A percentile compares a stretch with the other conserved stretches of the same genome.
phyloP scores from a whole-genome alignment of 2,329 filamentous ascomycete genomes.

The Cytospora chrysosperma region DNA sequence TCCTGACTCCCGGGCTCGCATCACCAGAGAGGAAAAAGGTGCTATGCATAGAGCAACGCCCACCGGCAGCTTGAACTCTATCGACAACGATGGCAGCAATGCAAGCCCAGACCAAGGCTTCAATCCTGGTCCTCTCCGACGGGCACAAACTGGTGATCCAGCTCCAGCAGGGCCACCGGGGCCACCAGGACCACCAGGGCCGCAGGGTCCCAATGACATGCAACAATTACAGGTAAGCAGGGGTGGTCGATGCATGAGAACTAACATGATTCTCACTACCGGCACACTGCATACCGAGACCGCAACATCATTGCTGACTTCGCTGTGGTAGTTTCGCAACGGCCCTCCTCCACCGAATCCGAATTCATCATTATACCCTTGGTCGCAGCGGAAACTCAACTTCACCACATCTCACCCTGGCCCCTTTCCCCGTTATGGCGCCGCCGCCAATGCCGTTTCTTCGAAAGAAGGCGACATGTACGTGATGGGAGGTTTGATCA shows the following conservation, averaged over 20 bases:
- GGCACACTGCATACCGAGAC: not conserved
- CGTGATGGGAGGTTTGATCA: constrained; percentile 94
- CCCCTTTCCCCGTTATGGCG: constrained; percentile 94
- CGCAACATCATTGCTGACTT: constrained; percentile 18
- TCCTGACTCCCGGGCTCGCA: constrained; percentile 48
- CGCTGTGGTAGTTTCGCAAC: constrained; percentile 51
- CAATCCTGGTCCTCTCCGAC: constrained; percentile 37
- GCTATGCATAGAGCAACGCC: constrained; percentile 63
- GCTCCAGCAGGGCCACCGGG: constrained; percentile 33
- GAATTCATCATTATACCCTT: constrained; percentile 86
- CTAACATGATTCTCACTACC: no score
- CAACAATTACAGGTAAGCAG: constrained; percentile 41
- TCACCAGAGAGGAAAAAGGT: constrained; percentile 56
- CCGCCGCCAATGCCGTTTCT: constrained; percentile 86
- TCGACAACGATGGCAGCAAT: constrained; percentile 57
- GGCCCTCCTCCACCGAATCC: constrained; percentile 50
- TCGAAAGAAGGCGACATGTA: constrained; percentile 98
- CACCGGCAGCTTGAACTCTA: constrained; percentile 74
- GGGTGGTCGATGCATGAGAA: not conserved
- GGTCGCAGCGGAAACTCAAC: constrained; percentile 86
- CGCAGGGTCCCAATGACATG: constrained; percentile 43
- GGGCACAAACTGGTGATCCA: constrained; percentile 39
- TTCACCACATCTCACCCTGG: constrained; percentile 80
- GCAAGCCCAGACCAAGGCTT: constrained; percentile 66
- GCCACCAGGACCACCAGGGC: constrained; percentile 29